Conservation (phyloP, 2,329 filamentous ascomycete genomes). For the Colletotrichum phormii region DNA sequence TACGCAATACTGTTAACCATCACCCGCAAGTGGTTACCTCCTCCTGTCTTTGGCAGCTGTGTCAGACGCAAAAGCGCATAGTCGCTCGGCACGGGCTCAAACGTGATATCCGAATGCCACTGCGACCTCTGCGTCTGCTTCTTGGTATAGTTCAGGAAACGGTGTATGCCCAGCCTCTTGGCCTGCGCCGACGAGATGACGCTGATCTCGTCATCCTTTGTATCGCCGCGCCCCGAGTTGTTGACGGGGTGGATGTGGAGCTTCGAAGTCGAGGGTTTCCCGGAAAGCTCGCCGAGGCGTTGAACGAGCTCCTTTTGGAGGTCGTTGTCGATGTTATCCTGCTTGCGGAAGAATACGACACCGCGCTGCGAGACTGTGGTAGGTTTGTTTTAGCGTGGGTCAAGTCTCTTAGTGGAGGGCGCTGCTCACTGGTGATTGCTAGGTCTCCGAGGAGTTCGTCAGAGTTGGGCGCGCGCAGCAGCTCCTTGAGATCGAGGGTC, state of each 20-base stretch:
- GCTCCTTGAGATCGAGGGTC: conserved; percentile 69
- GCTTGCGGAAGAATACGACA: conserved; percentile 77
- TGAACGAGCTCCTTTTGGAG: conserved; percentile 75
- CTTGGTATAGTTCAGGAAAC: conserved; percentile 50
- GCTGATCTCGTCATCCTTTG: conserved; percentile 70
- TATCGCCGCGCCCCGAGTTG: conserved; percentile 63
- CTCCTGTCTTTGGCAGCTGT: conserved; percentile 65
- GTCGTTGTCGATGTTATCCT: conserved; percentile 70
- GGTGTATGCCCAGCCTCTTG: conserved; percentile 60
- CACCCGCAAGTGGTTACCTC: conserved; percentile 49
- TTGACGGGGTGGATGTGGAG: conserved; percentile 71
- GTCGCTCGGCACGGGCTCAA: conserved; percentile 72
- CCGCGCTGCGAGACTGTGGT: conserved; percentile 72
- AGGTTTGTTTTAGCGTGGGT: not conserved
- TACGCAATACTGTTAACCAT: too few relatives aligned
- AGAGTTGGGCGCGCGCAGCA: conserved; percentile 69
- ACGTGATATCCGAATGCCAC: conserved; percentile 75
- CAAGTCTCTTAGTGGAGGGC: not conserved
- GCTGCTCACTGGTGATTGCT: conserved; percentile 70
- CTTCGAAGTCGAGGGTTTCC: conserved; percentile 65
- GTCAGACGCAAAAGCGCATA: conserved; percentile 69
- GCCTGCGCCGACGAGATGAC: conserved; percentile 69
- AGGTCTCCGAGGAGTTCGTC: conserved; percentile 74
- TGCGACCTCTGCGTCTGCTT: conserved; percentile 58
- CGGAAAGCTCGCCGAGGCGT: conserved; percentile 67